A percentile compares a stretch with the other conserved stretches of the same genome.
Conservation (phyloP, 2,329 filamentous ascomycete species). For the Dactylellina leptospora region DNA sequence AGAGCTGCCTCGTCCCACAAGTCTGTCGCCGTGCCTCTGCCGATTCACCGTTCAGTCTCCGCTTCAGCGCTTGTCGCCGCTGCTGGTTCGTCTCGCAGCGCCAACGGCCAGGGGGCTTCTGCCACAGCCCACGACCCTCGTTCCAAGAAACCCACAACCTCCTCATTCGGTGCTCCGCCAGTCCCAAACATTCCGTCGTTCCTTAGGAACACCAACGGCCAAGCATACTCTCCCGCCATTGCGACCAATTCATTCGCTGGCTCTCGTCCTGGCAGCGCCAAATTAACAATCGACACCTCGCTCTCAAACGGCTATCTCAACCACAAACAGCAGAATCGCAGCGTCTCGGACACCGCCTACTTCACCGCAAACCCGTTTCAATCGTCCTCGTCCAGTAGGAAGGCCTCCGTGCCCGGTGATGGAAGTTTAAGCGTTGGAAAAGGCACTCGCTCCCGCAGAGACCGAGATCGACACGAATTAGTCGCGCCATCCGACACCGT, state of each 20-base stretch:
- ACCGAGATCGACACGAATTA: slow-evolving; percentile 48
- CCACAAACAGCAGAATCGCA: slow-evolving; percentile 35
- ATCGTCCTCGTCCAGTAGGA: slow-evolving; percentile 19
- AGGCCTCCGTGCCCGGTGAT: slow-evolving; percentile 23
- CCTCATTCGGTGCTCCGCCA: slow-evolving; percentile 24
- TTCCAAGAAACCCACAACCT: slow-evolving; percentile 22
- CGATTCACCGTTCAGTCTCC: slow-evolving; percentile 47
- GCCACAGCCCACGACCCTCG: slow-evolving; percentile 23
- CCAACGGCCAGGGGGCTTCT: slow-evolving; percentile 11
- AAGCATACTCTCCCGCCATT: background rate
- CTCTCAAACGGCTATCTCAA: slow-evolving; percentile 33
- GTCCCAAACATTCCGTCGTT: slow-evolving; percentile 50
- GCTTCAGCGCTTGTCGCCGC: slow-evolving; percentile 45
- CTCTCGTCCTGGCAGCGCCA: slow-evolving; percentile 50
- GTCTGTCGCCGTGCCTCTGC: slow-evolving; percentile 22
- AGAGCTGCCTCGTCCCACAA: slow-evolving; percentile 36
- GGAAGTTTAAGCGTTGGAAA: slow-evolving; percentile 22
- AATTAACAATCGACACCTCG: slow-evolving; percentile 50
- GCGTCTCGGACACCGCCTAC: slow-evolving; percentile 39
- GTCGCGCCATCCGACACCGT: slow-evolving; percentile 22
- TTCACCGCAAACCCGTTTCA: slow-evolving; percentile 28
- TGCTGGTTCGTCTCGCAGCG: slow-evolving; percentile 16
- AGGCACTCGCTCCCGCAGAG: slow-evolving; percentile 34
- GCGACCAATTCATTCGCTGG: slow-evolving; percentile 36
- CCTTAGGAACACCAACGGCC: slow-evolving; percentile 22